phyloP scores from a whole-genome alignment of 192 early-diverging fungal genomes.

The Coemansia sp. region DNA sequence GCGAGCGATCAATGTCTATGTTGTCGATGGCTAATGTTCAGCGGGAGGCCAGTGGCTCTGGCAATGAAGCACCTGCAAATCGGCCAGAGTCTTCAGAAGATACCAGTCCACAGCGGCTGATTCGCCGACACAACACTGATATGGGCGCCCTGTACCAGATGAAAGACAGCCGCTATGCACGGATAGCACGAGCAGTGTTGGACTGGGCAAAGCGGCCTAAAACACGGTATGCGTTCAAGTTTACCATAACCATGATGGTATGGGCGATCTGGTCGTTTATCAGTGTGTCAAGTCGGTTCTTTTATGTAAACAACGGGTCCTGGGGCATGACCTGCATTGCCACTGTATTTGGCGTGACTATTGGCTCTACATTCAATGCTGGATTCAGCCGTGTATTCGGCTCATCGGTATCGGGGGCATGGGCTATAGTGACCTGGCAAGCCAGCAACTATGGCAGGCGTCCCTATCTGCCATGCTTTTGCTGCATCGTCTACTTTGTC shows the following conservation, averaged over 20 bases:
- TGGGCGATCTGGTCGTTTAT: conserved; percentile 47
- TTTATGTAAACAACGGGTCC: conserved; percentile 15
- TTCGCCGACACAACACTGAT: conserved; percentile 3
- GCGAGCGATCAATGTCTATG: too few relatives aligned
- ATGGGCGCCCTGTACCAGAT: conserved; percentile 13
- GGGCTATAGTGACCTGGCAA: conserved; percentile 43
- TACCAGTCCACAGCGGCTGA: not conserved
- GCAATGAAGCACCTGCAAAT: too few relatives aligned
- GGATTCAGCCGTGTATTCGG: conserved; percentile 28
- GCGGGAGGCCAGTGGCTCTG: too few relatives aligned
- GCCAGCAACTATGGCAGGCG: conserved; percentile 15
- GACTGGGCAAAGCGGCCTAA: conserved; percentile 28
- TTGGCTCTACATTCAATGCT: conserved; percentile 35
- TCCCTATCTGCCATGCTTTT: conserved; percentile 22
- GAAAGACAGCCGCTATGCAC: conserved; percentile 19
- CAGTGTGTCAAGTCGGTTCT: conserved; percentile 20
- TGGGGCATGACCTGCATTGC: conserved; percentile 41
- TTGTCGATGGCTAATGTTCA: too few relatives aligned
- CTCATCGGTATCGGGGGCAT: conserved; percentile 19
- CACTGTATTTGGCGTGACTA: conserved; percentile 35
- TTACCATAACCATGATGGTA: conserved; percentile 38
- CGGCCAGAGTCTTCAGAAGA: too few relatives aligned
- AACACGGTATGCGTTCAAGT: conserved; percentile 46
- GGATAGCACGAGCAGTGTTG: conserved; percentile 7
- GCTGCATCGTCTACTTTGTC: conserved; percentile 36